Base-by-base conservation (phyloP, 768 basidiomycete genomes). In the Nidularia pulvinata region DNA sequence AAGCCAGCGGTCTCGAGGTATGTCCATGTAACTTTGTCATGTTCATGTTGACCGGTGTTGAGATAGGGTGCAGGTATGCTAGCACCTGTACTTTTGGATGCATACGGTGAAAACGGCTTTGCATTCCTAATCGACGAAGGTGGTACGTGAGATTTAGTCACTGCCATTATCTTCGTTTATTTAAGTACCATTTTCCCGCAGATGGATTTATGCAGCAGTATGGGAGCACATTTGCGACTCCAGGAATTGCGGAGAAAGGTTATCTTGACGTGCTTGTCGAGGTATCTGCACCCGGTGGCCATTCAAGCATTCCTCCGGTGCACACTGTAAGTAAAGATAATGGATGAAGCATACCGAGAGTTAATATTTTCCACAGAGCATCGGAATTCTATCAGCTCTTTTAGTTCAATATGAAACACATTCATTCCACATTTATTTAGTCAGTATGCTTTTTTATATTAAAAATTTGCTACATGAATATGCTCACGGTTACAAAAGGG, bases 241-340 rank as follows among this genome's bases (percentile, higher is more conserved):
- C 46, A 7, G 13, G 76, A 2, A 79, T 89, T 25, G 82, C 83
- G 0, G 91, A 93, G 70, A 92, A 91, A 64, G 92, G 92, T 5
- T 83, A 78, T 52, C 44, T 87, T 7, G 77, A 90, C 61, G 78
- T 85, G 13, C 72, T 68, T 37, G 73, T 93, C n/a, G 79, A 85
- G 53, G 83, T 95, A 6, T 69, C 77, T 11, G 74, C 86, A 0
- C 75, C 85, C 0, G 93, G 94, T 5, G 94, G 94, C 0, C 95
- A 95, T 67, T 93, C 93, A 0, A 90, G 88, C 59, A 71, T 93
- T 13, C 94, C 94, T 13, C 91, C 90, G 13, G 61, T 70, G 2
- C 93, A 97, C 59, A 96, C 93, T 2, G 89, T 84, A 63, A 58
- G 76, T 57, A 2, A 19, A 53, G 1, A 30, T 14, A 46, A 22